Conservation (phyloP, 768 basidiomycete genomes). For the Gloeopeniophorella convolvens region DNA sequence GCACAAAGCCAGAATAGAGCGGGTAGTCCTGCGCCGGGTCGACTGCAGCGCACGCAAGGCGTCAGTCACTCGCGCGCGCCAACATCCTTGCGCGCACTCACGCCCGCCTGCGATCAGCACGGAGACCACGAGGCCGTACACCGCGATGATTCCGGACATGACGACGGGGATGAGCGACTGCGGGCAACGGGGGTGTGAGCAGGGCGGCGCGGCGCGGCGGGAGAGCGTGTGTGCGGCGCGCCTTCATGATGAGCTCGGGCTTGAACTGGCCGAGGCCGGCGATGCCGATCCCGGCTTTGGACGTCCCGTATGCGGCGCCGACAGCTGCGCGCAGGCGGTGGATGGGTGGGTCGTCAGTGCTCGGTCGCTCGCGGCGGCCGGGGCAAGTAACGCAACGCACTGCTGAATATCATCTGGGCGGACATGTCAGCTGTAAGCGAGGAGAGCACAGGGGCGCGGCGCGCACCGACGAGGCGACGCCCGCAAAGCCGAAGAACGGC, state of each 20-base stretch:
- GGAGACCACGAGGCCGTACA: conserved; percentile 99
- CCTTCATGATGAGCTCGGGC: conserved; percentile 99
- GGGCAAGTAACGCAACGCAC: too few relatives aligned
- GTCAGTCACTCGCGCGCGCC: not conserved
- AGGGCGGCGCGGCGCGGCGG: not conserved
- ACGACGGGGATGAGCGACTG: conserved; percentile 70
- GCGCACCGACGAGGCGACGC: conserved; percentile 87
- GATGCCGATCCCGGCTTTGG: conserved; percentile 96
- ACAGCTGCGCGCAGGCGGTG: conserved; percentile 50
- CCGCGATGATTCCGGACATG: conserved; percentile 99
- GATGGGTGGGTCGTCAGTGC: too few relatives aligned
- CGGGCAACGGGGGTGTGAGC: not conserved
- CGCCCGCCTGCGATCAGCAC: conserved; percentile 86
- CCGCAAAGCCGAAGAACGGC: conserved; percentile 97
- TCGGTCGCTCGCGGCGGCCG: not conserved
- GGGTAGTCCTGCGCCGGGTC: conserved; percentile 29
- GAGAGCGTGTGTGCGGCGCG: conserved; percentile 28
- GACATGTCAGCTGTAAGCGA: not conserved
- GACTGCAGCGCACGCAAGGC: not conserved
- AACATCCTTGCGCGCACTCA: conserved; percentile 42
- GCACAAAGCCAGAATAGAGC: conserved; percentile 88
- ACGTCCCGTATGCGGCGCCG: conserved; percentile 93
- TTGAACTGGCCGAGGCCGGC: conserved; percentile 89
- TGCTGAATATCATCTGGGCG: conserved; percentile 97
- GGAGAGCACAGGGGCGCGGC: not conserved